Percentiles rank a stretch among this genome's conserved stretches.
phyloP scores from a whole-genome alignment of 2,329 filamentous ascomycete species.

The Fusarium xyrophilum region DNA sequence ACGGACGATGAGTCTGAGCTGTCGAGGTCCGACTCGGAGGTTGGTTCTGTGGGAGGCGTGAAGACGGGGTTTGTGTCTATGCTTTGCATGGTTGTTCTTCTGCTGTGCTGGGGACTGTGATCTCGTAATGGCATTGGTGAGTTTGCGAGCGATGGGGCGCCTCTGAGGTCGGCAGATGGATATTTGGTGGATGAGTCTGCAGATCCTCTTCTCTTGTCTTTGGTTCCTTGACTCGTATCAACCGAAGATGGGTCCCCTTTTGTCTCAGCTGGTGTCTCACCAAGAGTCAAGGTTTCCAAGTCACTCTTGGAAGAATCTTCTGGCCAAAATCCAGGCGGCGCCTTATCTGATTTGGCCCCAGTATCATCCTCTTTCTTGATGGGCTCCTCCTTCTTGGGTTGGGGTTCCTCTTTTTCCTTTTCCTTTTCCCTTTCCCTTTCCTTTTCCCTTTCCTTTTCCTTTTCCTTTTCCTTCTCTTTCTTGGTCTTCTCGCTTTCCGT shows the following conservation, averaged over 20 bases:
- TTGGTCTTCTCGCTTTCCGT: conserved; percentile 17
- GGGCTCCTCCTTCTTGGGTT: conserved; percentile 4
- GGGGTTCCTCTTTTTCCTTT: conserved; percentile 5
- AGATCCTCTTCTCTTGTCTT: conserved; percentile 16
- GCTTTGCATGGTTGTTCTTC: conserved; percentile 17
- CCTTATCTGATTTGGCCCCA: conserved; percentile 13
- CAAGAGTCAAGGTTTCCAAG: conserved; percentile 11
- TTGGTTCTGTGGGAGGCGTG: conserved; percentile 26
- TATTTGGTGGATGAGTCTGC: not conserved
- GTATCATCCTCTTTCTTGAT: conserved; percentile 8
- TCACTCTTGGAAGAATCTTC: conserved; percentile 35
- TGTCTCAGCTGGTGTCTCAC: conserved; percentile 1
- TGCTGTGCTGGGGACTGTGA: conserved; percentile 4
- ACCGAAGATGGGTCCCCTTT: conserved; percentile 2
- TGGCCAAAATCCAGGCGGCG: conserved; percentile 29
- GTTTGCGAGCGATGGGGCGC: not conserved
- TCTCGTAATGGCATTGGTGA: conserved; percentile 5
- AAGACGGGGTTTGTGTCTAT: conserved; percentile 20
- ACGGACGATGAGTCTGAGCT: conserved; percentile 35
- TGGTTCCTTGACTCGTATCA: conserved; percentile 6
- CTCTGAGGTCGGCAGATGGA: not conserved
- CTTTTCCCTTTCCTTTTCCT: conserved; percentile 14
- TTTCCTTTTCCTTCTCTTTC: not conserved
- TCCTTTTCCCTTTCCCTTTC: not conserved
- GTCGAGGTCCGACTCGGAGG: conserved; percentile 16